Base-by-base conservation (phyloP, 768 basidiomycete genomes). In the Zangia roseola region DNA sequence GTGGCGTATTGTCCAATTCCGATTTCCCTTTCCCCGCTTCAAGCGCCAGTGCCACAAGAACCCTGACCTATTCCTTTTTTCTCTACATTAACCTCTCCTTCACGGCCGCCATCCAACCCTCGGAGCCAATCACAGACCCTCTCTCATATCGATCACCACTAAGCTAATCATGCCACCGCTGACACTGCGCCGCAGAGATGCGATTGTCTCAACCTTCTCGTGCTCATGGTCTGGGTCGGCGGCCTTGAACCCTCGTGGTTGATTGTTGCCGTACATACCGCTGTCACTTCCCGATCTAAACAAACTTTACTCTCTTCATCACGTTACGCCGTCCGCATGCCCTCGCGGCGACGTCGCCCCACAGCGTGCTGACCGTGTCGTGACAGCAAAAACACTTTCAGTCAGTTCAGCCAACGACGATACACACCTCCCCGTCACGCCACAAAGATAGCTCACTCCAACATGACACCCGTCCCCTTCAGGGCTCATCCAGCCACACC, bases 21-120 rank as follows among this genome's bases (percentile, higher is more conserved):
- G n/a, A n/a, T n/a, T n/a, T n/a, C n/a, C n/a, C n/a, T n/a, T 51
- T 52, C 41, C 43, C 60, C 54, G 47, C 43, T 49, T 50, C 42
- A 35, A 47, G 23, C 44, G 34, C 38, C 47, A n/a, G 45, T 49
- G 33, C 40, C 58, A 31, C 43, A 12, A 19, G 17, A 36, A 20
- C 54, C 59, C 57, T 59, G 47, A 44, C 4, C 6, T 26, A 23
- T 47, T 16, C 43, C 44, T 17, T 44, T 44, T 38, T 35, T 30
- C 37, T 10, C 42, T 40, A 45, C 48, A 43, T 38, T 49, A 41
- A 19, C 48, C 40, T 31, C 31, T 2, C 28, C 10, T 28, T 28
- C 26, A 28, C 28, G 10, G 10, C 28, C 3, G 10, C 28, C 28
- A 12, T 12, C 47, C n/a, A 10, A 40, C 31, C 45, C 47, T 57